A percentile compares a stretch with the other conserved stretches of the same genome.
Conservation (phyloP, 768 basidiomycete species). For the Dacryopinax primogenitus region DNA sequence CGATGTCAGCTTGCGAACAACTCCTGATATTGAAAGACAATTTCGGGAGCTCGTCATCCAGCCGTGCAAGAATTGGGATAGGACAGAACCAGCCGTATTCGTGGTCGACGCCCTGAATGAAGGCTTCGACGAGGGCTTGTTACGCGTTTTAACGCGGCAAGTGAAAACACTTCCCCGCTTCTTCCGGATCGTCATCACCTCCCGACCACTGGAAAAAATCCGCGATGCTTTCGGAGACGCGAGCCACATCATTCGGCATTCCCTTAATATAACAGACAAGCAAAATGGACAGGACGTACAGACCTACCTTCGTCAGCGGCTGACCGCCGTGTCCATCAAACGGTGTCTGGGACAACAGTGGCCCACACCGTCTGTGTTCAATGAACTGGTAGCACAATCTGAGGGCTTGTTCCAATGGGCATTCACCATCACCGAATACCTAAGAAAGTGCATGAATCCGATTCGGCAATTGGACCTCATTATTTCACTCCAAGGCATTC, state of each 20-base stretch:
- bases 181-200: slow-evolving; percentile 27
- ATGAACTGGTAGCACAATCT: neutral
- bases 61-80: slow-evolving; percentile 9
- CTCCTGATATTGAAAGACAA: slow-evolving; percentile 18
- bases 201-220: slow-evolving; percentile 18
- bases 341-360: neutral
- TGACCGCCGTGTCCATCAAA: neutral
- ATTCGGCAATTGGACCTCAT: neutral
- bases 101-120: slow-evolving; percentile 32
- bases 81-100: slow-evolving; percentile 23
- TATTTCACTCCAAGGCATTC: neutral
- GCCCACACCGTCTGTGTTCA: neutral
- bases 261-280: neutral
- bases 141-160: neutral
- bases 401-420: neutral
- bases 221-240: neutral
- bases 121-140: neutral
- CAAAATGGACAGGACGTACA: neutral
- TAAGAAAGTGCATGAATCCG: neutral
- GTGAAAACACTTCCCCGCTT: neutral
- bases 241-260: neutral
- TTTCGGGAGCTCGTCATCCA: slow-evolving; percentile 17
- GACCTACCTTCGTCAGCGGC: neutral
- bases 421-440: neutral
- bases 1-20: neutral